Percentiles rank a stretch among this genome's conserved stretches.
Conservation (phyloP, 371 early-diverging fungal species). For the Haplosporangium sp. region DNA sequence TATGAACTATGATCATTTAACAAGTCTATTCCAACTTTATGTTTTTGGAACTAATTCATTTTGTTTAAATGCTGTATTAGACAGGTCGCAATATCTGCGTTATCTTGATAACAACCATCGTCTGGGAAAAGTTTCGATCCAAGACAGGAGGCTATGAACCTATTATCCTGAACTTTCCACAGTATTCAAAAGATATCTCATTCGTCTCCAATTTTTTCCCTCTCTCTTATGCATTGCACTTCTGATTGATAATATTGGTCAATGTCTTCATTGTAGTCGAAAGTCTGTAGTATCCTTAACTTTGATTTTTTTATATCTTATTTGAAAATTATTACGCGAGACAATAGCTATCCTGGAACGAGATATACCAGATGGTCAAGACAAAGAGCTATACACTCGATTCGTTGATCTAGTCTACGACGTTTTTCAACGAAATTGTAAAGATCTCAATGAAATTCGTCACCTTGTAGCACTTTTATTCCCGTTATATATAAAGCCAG, state of each 20-base stretch:
- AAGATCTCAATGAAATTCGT: constrained; percentile 87
- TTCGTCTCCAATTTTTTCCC: constrained; percentile 3
- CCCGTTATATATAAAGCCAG: constrained; percentile 85
- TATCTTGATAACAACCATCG: constrained; percentile 78
- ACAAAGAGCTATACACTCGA: constrained; percentile 64
- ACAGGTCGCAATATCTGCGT: constrained; percentile 72
- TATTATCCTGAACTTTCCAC: constrained; percentile 73
- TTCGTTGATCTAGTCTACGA: constrained; percentile 82
- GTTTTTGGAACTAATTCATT: background rate
- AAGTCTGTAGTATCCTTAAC: constrained; percentile 1
- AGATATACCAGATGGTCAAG: constrained; percentile 75
- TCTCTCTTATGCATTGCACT: background rate
- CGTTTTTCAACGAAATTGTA: constrained; percentile 82
- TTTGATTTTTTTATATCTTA: constrained; percentile 8
- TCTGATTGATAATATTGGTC: background rate
- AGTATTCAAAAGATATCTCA: constrained; percentile 68
- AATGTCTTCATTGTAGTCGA: background rate
- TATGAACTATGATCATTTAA: constrained; percentile 34
- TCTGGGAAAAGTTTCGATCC: constrained; percentile 84
- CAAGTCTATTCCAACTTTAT: background rate
- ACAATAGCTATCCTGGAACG: constrained; percentile 75
- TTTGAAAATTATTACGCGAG: constrained; percentile 53
- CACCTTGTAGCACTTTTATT: constrained; percentile 82
- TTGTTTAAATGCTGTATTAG: constrained; percentile 36
- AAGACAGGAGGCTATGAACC: constrained; percentile 77